Evolutionary conservation across 106 monocot genomes (phyloP).

Genomic region (Cymbidium sinense): DNA sequence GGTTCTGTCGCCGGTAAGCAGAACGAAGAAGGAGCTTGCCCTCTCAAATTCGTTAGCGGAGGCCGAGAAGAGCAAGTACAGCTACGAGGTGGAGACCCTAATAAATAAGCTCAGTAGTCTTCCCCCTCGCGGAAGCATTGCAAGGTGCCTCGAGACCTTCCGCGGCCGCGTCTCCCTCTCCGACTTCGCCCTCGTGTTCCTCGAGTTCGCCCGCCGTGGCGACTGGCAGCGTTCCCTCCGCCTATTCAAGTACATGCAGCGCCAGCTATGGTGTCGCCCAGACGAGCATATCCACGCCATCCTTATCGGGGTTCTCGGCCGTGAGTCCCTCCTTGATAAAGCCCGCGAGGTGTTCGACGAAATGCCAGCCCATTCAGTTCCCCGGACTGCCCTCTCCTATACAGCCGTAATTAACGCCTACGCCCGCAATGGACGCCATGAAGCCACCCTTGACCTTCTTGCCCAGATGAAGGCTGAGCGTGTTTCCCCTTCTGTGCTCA

Average conservation of each 20-base stretch:
- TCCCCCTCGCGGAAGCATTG: conserved; percentile 92
- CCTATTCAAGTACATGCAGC: conserved; percentile 98
- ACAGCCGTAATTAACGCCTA: conserved; percentile 82
- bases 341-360: conserved; percentile 78
- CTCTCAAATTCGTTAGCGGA: conserved; percentile 44
- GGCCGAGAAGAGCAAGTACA: conserved; percentile 67
- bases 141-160: conserved; percentile 86
- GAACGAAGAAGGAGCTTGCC: conserved; percentile 44
- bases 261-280: conserved; percentile 93
- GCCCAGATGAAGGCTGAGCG: conserved; percentile 65
- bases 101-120: conserved; percentile 91
- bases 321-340: conserved; percentile 67
- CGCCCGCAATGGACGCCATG: conserved; percentile 63
- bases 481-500: conserved; percentile 58
- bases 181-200: conserved; percentile 87
- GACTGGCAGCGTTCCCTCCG: conserved; percentile 98
- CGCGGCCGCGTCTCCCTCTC: conserved; percentile 65
- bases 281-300: conserved; percentile 95
- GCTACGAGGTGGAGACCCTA: conserved; percentile 79
- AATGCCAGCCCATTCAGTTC: conserved; percentile 49
- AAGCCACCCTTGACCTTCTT: conserved; percentile 43
- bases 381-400: conserved; percentile 70
- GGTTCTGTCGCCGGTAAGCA: not conserved
- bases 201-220: conserved; percentile 74
- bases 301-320: conserved; percentile 74